These are phyloP conservation scores for Phytophthora podocarpi DNA, from an alignment of 352 stramenopile species.

Conservation along the genomic window DNA sequence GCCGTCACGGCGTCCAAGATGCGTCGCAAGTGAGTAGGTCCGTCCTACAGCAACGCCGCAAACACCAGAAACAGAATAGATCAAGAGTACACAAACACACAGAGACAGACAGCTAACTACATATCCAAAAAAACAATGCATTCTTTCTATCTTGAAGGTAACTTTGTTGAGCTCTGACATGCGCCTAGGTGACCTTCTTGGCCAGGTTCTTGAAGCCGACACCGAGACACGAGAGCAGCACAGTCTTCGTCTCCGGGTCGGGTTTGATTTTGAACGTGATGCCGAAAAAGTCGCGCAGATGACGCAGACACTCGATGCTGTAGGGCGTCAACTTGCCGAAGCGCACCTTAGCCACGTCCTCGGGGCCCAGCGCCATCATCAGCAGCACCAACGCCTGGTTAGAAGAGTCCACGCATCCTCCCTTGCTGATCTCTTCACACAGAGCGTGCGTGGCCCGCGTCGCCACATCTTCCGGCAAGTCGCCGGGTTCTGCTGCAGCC, in stretches of 20 bases:
- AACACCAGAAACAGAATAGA: too few relatives aligned
- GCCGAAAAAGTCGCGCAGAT: constrained; percentile 93
- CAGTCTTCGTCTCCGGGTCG: constrained; percentile 86
- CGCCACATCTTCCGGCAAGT: constrained; percentile 97
- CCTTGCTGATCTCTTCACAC: constrained; percentile 96
- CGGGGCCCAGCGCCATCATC: constrained; percentile 97
- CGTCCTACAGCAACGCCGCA: background rate
- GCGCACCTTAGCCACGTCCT: constrained; percentile 97
- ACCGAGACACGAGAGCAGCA: constrained; percentile 94
- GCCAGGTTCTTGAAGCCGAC: constrained; percentile 96
- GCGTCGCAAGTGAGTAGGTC: constrained; percentile 69
- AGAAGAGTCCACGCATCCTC: constrained; percentile 94
- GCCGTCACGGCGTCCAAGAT: constrained; percentile 64
- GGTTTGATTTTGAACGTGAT: constrained; percentile 95
- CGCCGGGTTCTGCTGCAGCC: constrained; percentile 79
- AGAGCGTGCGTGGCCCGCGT: constrained; percentile 92
- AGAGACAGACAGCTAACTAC: constrained; percentile 3
- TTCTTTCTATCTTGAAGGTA: constrained; percentile 34
- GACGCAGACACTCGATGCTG: constrained; percentile 90
- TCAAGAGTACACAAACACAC: constrained; percentile 3
- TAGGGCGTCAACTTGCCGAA: constrained; percentile 89
- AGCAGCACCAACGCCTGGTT: constrained; percentile 96
- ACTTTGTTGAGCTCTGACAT: background rate
- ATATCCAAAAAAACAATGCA: constrained; percentile 34
- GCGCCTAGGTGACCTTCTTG: constrained; percentile 93